Percentiles rank a stretch among this genome's conserved stretches.
These are phyloP conservation scores for Nakazawaea pomicola DNA, from an alignment of 805 yeast genomes.

Conservation along the genomic window DNA sequence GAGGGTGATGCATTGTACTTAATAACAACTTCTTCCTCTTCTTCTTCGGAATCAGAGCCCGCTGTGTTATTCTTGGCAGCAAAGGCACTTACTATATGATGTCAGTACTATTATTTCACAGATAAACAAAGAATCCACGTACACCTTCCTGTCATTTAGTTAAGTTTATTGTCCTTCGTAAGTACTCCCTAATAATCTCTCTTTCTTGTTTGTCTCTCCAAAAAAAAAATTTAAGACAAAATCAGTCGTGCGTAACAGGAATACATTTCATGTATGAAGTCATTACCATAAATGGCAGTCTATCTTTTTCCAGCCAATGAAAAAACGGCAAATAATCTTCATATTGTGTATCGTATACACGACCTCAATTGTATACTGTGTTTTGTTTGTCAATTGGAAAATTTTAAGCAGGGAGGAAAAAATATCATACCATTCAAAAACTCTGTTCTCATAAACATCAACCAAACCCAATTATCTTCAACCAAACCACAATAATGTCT, in stretches of 20 bases:
- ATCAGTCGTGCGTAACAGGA: no score
- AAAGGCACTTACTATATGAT: conserved; percentile 22
- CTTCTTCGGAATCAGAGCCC: conserved; percentile 12
- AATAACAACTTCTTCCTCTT: conserved; percentile 12
- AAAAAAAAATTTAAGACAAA: not conserved
- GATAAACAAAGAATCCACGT: not conserved
- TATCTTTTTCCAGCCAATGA: not conserved
- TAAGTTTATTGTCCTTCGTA: no score
- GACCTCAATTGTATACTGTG: no score
- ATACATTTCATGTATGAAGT: no score
- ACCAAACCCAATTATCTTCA: not conserved
- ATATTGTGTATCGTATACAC: not conserved
- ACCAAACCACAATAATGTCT: conserved; percentile 23
- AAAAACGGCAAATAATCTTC: no score
- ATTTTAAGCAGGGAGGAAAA: not conserved
- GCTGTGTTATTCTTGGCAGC: conserved; percentile 25
- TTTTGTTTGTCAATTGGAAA: no score
- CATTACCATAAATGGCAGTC: not conserved
- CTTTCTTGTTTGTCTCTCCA: not conserved
- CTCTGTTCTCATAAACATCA: not conserved
- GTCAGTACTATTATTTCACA: not conserved
- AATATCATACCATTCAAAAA: not conserved
- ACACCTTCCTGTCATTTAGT: not conserved
- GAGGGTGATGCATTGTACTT: conserved; percentile 1
- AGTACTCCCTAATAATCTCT: not conserved